Base-by-base conservation (phyloP, 1,284 basidiomycete genomes). In the Cutaneotrichosporon dermatis region DNA sequence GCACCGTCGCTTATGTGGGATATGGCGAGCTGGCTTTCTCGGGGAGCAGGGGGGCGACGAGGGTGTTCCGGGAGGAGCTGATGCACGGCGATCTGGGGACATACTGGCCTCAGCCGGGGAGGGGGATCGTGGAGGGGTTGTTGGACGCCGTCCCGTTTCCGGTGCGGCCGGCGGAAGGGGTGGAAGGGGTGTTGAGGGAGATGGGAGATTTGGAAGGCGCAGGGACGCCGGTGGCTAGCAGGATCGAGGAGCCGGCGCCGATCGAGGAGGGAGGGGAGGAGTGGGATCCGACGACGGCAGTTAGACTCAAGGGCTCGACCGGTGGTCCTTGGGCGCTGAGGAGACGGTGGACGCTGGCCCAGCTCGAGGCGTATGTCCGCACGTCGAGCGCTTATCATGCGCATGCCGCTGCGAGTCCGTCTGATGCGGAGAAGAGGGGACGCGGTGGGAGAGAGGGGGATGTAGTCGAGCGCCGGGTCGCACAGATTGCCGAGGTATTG, bases 81-180 rank as follows among this genome's bases (percentile, higher is more conserved):
- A 61, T 65, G 35, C 43, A 54, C 44, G 57, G 53, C 43, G 79
- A 79, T n/a, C 72, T 92, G 1, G 90, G 89, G 0, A 83, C 85
- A 1, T 84, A 90, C 70, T 93, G 89, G 84, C 82, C 90, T 65
- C 86, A 87, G 54, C 91, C 90, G 0, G 90, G 91, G 1, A 82
- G 91, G 8, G 82, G 82, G 0, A 88, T 92, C 63, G 79, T 92
- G 15, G 88, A 90, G 52, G 82, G 83, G 9, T 85, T 89, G 65
- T 82, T 92, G 0, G 78, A 84, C 6, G 84, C 84, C 36, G 82
- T 92, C 11, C 87, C 88, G 0, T 82, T 85, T 60, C 85, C 88
- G 0, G 69, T 76, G 57, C 66, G 37, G 63, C 58, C 61, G n/a
- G 37, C 36, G 25, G 25, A 25, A 25, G 25, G 25, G 25, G 25